phyloP scores from a whole-genome alignment of 2,329 filamentous ascomycete genomes.

The Trichoderma simmonsii region DNA sequence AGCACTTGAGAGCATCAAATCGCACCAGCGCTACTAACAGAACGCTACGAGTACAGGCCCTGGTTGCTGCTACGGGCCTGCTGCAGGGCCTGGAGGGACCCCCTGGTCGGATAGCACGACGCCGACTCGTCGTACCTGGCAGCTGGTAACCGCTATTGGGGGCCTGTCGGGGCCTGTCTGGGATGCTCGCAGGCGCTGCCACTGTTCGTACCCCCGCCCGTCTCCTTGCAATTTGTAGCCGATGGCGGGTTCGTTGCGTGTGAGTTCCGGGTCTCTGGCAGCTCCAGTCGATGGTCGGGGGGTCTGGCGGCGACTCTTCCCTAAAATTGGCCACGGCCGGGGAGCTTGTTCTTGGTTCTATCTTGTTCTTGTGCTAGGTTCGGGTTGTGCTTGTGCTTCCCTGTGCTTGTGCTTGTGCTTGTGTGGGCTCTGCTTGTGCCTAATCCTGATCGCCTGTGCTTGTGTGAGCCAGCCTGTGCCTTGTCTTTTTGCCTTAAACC shows the following conservation, averaged over 20 bases:
- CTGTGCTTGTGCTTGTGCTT: neutral
- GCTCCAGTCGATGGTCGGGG: neutral
- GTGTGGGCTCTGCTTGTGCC: no score
- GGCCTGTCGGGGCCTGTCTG: neutral
- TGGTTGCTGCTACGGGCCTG: neutral
- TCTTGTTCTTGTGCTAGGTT: neutral
- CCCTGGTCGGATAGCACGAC: conserved; percentile 12
- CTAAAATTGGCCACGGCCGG: conserved; percentile 10
- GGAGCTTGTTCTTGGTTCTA: neutral
- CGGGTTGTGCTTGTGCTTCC: neutral
- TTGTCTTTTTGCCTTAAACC: neutral
- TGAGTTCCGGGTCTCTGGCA: conserved; percentile 6
- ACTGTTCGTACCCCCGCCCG: neutral
- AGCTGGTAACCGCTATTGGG: conserved; percentile 15
- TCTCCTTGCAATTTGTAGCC: conserved; percentile 16
- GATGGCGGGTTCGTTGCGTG: conserved; percentile 12
- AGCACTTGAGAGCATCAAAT: neutral
- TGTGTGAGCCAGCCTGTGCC: neutral
- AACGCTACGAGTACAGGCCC: neutral
- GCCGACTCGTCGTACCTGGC: conserved; percentile 18
- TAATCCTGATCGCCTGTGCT: neutral
- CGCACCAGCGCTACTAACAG: neutral
- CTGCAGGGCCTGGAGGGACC: neutral
- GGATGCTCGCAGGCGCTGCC: conserved; percentile 1
- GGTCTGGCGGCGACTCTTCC: neutral